These are phyloP conservation scores for Citrullus mucosospermus DNA, from an alignment of 306 rosid species.

Conservation along the genomic window DNA sequence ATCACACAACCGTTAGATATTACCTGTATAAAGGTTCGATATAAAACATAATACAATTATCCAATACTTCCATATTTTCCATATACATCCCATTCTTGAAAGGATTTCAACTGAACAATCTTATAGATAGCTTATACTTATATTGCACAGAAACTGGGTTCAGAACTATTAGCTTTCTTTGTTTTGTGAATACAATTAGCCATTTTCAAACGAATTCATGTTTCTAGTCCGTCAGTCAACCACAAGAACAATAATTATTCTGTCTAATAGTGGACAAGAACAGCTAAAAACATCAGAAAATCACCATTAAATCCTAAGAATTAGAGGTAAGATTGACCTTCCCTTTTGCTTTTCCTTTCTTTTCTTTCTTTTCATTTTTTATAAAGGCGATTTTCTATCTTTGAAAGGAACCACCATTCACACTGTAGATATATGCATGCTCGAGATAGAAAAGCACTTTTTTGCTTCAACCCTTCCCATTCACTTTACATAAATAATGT, in stretches of 20 bases:
- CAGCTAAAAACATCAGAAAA: neutral
- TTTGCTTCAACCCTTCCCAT: neutral
- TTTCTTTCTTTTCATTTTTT: neutral
- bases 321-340: neutral
- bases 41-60: neutral
- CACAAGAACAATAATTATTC: neutral
- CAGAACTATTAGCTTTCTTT: neutral
- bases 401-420: neutral
- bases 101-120: neutral
- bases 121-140: neutral
- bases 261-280: neutral
- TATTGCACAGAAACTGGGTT: neutral
- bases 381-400: neutral
- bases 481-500: neutral
- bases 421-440: neutral
- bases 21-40: neutral
- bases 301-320: constrained; percentile 9
- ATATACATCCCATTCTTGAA: neutral
- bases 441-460: neutral
- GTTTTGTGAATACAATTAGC: neutral
- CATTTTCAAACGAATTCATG: neutral
- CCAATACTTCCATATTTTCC: neutral
- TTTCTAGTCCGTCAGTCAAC: neutral
- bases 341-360: neutral
- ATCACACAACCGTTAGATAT: neutral